Evolutionary conservation across 495 filamentous ascomycete genomes (phyloP).

Genomic region (Tetracladium setigerum): DNA sequence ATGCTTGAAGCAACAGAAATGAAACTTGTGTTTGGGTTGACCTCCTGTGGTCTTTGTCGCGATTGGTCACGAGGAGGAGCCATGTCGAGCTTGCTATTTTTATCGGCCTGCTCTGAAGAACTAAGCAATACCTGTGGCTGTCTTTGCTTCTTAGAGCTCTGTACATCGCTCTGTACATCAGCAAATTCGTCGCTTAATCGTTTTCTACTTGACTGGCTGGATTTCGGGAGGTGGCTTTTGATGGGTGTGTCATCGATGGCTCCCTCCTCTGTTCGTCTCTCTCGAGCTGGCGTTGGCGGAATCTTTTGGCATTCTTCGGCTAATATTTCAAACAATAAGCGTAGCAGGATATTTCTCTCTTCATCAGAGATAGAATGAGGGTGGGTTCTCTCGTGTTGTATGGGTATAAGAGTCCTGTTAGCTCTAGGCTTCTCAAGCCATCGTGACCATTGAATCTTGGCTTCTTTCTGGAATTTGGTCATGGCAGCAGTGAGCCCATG

Average conservation of each 20-base stretch:
- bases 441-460: slow-evolving; percentile 2
- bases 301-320: background rate
- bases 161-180: background rate
- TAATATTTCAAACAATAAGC: slow-evolving; percentile 1
- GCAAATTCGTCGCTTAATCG: background rate
- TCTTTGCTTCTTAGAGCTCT: background rate
- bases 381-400: background rate
- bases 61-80: background rate
- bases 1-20: slow-evolving; percentile 4
- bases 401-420: slow-evolving; percentile 12
- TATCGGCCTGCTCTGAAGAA: background rate
- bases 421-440: slow-evolving; percentile 17
- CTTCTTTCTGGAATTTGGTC: slow-evolving; percentile 1
- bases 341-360: slow-evolving; percentile 3
- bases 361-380: background rate
- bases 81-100: background rate
- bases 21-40: slow-evolving; percentile 11
- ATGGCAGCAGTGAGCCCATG: background rate
- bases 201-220: background rate
- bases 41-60: background rate
- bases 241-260: too few species aligned
- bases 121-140: background rate
- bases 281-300: background rate
- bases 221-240: too few species aligned
- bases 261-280: too few species aligned